phyloP scores from a whole-genome alignment of 2,329 filamentous ascomycete species.

The Hirsutella rhossiliensis region DNA sequence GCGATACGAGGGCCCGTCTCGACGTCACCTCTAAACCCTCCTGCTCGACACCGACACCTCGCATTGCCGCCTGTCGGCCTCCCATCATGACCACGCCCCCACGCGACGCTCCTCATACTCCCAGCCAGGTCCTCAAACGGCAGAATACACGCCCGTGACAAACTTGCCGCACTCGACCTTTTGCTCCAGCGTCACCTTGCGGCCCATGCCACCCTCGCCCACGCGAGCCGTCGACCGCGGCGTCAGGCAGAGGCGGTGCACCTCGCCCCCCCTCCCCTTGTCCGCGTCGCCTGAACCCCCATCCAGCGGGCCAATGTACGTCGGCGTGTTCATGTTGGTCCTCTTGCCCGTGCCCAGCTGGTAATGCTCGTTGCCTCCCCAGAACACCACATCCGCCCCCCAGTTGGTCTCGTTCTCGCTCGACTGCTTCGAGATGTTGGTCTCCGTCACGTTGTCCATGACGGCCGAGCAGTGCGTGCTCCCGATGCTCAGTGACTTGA shows the following conservation, averaged over 20 bases:
- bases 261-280: slow-evolving; percentile 47
- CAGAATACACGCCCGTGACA: slow-evolving; percentile 74
- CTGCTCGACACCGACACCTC: no score
- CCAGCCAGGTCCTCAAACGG: slow-evolving; percentile 22
- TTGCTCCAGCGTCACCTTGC: slow-evolving; percentile 70
- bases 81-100: no score
- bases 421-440: slow-evolving; percentile 37
- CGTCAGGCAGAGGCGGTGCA: slow-evolving; percentile 69
- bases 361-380: slow-evolving; percentile 89
- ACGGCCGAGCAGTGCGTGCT: slow-evolving; percentile 71
- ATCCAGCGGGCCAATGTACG: slow-evolving; percentile 70
- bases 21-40: no score
- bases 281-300: slow-evolving; percentile 43
- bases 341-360: slow-evolving; percentile 87
- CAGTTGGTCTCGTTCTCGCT: slow-evolving; percentile 67
- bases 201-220: slow-evolving; percentile 44
- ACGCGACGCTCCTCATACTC: not conserved
- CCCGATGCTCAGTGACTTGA: slow-evolving; percentile 63
- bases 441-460: slow-evolving; percentile 67
- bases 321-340: slow-evolving; percentile 64
- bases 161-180: slow-evolving; percentile 75
- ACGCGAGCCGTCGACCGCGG: slow-evolving; percentile 60
- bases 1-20: no score
- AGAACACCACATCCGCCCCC: slow-evolving; percentile 82
- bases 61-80: no score